Base-by-base conservation (phyloP, 2,329 filamentous ascomycete genomes). In the Colletotrichum higginsianum region DNA sequence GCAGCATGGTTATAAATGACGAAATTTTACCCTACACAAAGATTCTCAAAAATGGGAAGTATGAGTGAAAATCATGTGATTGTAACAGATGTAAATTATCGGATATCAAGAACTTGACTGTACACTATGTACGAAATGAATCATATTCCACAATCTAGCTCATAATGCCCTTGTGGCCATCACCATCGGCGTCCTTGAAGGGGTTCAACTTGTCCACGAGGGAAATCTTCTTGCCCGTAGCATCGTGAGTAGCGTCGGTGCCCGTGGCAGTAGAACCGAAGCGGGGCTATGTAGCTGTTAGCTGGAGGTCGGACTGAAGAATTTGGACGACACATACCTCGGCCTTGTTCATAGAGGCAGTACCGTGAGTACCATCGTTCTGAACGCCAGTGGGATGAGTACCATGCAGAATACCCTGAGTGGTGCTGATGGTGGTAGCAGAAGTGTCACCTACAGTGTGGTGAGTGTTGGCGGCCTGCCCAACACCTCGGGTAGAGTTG, bases 151-250 rank as follows among this genome's bases (percentile, higher is more conserved):
- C 4, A 4, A 18, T 66, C 57, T 67, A 77, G 23, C 62, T 61
- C 62, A 77, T 70, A 2, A 77, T 72, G 2, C 76, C 76, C 63
- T 73, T 76, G 71, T 77, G 75, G 0, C 76, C 76, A 26, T 77
- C 76, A 0, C 75, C 72, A 64, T 77, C 76, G 1, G 76, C 69
- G 23, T 77, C 75, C 68, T 75, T 75, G 61, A 75, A 73, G 0
- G 76, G 76, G 68, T 77, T 76, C 15, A 77, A 2, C 66, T 73
- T 75, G 44, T 77, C 76, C n/a, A 71, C 67, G 8, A 77, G 16
- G 0, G 75, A 76, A 1, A 63, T 21, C 65, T 75, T 75, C 49
- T 70, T 72, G 18, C 67, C 70, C 3, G 47, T 49, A 1, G 70
- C 7, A 16, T 72, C 67, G 1, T 55, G 38, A 2, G 26, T 61